Evolutionary conservation across 2,329 filamentous ascomycete genomes (phyloP).

Genomic region (Phoma sp.): DNA sequence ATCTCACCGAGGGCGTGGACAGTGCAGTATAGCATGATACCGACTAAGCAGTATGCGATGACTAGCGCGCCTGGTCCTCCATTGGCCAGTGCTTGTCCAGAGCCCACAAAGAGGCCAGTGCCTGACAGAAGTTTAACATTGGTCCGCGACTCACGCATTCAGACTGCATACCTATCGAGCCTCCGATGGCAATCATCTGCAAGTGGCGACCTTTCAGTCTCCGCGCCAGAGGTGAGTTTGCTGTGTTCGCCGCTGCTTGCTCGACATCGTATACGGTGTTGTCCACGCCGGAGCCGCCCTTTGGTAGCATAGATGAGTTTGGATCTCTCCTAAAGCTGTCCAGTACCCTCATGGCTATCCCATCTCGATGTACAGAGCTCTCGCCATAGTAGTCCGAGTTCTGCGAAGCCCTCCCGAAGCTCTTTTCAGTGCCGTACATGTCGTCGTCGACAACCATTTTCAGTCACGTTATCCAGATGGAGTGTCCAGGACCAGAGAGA

Average conservation of each 20-base stretch:
- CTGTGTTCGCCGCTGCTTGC: slow-evolving; percentile 65
- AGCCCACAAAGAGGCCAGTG: slow-evolving; percentile 81
- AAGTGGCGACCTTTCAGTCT: slow-evolving; percentile 65
- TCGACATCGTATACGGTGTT: slow-evolving; percentile 69
- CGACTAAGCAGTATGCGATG: slow-evolving; percentile 65
- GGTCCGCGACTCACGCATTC: slow-evolving; percentile 2
- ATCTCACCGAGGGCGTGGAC: slow-evolving; percentile 91
- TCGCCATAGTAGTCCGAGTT: slow-evolving; percentile 48
- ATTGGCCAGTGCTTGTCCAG: slow-evolving; percentile 52
- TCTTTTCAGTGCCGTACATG: slow-evolving; percentile 48
- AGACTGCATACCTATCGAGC: slow-evolving; percentile 67
- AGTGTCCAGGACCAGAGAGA: slow-evolving; percentile 7
- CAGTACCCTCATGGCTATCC: slow-evolving; percentile 50
- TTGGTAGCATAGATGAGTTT: slow-evolving; percentile 54
- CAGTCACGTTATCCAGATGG: background rate
- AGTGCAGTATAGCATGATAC: slow-evolving; percentile 88
- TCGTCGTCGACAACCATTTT: slow-evolving; percentile 44
- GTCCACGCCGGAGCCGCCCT: slow-evolving; percentile 56
- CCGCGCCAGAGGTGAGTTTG: slow-evolving; percentile 75
- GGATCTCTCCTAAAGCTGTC: slow-evolving; percentile 50
- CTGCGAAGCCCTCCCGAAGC: slow-evolving; percentile 45
- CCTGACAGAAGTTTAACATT: slow-evolving; percentile 33
- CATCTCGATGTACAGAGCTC: slow-evolving; percentile 40
- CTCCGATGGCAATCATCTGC: slow-evolving; percentile 69
- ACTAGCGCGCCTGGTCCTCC: slow-evolving; percentile 48